phyloP scores from a whole-genome alignment of 1,284 basidiomycete genomes.

The Takashimella tepidaria region DNA sequence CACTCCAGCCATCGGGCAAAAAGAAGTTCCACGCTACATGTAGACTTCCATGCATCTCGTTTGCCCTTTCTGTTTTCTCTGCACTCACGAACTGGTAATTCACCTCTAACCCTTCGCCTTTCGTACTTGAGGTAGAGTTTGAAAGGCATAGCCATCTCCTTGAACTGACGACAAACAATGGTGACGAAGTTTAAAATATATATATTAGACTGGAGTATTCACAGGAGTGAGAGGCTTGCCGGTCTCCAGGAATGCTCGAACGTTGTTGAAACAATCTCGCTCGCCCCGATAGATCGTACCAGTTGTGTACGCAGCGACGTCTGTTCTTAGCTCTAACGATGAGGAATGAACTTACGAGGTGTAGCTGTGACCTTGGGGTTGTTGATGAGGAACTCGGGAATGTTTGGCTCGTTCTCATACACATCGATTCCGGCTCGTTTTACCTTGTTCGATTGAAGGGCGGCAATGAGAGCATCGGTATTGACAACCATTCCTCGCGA shows the following conservation, averaged over 20 bases:
- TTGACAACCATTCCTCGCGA: slow-evolving; percentile 34
- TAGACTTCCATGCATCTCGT: background rate
- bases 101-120: too few species aligned
- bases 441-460: slow-evolving; percentile 37
- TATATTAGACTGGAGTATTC: slow-evolving; percentile 20
- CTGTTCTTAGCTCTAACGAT: slow-evolving; percentile 14
- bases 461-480: slow-evolving; percentile 34
- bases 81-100: too few species aligned
- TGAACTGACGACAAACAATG: too few species aligned
- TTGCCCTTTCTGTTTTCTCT: background rate
- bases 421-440: slow-evolving; percentile 37
- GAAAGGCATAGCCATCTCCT: too few species aligned
- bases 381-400: slow-evolving; percentile 9
- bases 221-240: slow-evolving; percentile 23
- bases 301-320: slow-evolving; percentile 19
- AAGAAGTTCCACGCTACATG: background rate
- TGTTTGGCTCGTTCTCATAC: slow-evolving; percentile 30
- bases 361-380: slow-evolving; percentile 15
- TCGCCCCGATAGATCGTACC: slow-evolving; percentile 19
- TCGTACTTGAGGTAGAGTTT: too few species aligned
- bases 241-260: slow-evolving; percentile 19
- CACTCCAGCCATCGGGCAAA: background rate
- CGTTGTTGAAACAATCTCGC: slow-evolving; percentile 22
- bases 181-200: too few species aligned
- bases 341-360: slow-evolving; percentile 11